Evolutionary conservation across 176 grass and related monocot species (phyloP).

Genomic region (Musa schizocarpa): DNA sequence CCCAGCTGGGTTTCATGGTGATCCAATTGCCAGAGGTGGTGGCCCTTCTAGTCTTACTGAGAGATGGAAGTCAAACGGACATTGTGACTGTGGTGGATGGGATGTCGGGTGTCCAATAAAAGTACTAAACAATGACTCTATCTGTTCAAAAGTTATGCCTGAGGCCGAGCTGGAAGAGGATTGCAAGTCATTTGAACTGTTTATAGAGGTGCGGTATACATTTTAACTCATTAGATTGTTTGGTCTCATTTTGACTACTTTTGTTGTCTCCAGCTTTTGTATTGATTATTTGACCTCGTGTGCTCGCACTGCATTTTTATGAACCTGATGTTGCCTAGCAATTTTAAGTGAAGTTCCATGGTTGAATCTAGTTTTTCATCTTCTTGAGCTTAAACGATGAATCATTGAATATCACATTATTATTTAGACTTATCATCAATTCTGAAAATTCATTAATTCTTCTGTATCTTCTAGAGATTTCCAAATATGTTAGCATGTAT

Average conservation of each 20-base stretch:
- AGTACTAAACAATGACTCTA: conserved; percentile 31
- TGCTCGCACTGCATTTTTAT: background rate
- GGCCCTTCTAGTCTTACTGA: conserved; percentile 41
- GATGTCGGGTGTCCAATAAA: conserved; percentile 67
- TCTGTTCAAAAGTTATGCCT: background rate
- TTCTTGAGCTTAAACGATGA: no score
- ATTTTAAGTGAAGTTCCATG: no score
- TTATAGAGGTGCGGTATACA: conserved; percentile 31
- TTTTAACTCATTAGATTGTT: conserved; percentile 1
- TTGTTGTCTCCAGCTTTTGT: background rate
- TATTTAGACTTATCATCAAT: no score
- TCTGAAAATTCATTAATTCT: no score
- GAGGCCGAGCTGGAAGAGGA: conserved; percentile 19
- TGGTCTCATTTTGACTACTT: background rate
- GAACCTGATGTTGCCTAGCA: no score
- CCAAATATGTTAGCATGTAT: no score
- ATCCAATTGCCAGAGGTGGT: background rate
- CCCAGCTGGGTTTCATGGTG: conserved; percentile 64
- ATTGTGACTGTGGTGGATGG: conserved; percentile 80
- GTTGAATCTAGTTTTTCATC: no score
- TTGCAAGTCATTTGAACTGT: conserved; percentile 26
- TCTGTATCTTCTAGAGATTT: no score
- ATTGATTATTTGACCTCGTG: background rate
- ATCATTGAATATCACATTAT: no score
- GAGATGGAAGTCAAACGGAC: conserved; percentile 52